Base-by-base conservation (phyloP, 2,329 filamentous ascomycete genomes). In the Tolypocladium ovalisporum region DNA sequence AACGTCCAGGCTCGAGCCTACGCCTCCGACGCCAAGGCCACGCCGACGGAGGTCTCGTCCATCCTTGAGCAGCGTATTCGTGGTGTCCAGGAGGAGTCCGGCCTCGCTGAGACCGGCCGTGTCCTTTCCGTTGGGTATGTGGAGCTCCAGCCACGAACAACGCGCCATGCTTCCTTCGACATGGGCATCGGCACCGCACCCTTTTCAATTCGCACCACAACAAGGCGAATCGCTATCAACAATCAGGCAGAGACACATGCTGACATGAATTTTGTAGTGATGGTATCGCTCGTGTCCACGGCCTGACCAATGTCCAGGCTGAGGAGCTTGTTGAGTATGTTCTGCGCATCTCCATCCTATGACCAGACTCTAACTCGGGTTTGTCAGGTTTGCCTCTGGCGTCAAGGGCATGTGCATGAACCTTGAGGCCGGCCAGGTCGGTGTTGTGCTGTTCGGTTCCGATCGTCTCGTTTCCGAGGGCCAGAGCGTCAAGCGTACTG, bases 381-480 rank as follows among this genome's bases (percentile, higher is more conserved):
- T n/a, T 19, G 59, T 53, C 32, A 97, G 92, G 84, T 99, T 99
- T 83, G 90, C 94, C 72, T 99, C 94, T 66, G 94, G 94, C 78
- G 94, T 97, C 80, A 97, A 97, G 88, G 94, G 94, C 79, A 99
- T 99, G 94, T 97, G 93, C 90, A 97, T 99, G 93, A 99, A 99
- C 89, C 87, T 99, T 80, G 94, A 99, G 83, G 94, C 94, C 79
- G 94, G 94, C 78, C 94, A 97, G 81, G 94, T 99, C 82, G 94
- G 94, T 96, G 92, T 99, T 73, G 94, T 99, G 86, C 86, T 99
- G 74, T 99, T 99, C 86, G 94, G 94, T 87, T 97, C 94, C 74
- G 94, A 99, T 82, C 92, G 94, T 92, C 85, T 97, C 71, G 94
- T 99, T 86, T 94, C 90, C 85, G 94, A 99, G 81, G 94, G 94